These are phyloP conservation scores for Chaetomium globosum DNA, from an alignment of 2,329 filamentous ascomycete genomes.

Conservation along the genomic window DNA sequence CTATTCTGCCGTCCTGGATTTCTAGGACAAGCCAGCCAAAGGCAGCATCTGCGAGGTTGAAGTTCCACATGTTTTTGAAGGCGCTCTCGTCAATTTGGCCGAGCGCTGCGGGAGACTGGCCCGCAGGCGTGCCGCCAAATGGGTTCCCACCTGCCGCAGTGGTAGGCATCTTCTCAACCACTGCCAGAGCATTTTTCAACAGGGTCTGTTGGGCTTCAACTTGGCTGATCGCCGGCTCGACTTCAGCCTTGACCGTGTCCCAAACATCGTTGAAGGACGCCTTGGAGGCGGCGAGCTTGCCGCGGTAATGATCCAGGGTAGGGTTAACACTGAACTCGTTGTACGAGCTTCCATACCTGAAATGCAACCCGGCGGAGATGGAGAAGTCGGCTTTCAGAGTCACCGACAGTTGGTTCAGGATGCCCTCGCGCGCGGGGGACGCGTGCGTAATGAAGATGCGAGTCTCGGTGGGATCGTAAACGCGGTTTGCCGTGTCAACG, in stretches of 20 bases:
- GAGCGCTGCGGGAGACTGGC: conserved; percentile 61
- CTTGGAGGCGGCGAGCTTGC: conserved; percentile 96
- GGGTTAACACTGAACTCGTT: conserved; percentile 99
- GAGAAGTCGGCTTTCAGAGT: conserved; percentile 98
- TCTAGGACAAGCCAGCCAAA: conserved; percentile 96
- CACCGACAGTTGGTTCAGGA: conserved; percentile 95
- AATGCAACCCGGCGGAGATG: conserved; percentile 94
- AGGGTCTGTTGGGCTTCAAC: conserved; percentile 94
- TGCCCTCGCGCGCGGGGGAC: conserved; percentile 91
- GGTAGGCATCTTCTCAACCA: conserved; percentile 97
- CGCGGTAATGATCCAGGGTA: conserved; percentile 95
- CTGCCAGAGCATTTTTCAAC: conserved; percentile 83
- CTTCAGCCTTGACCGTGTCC: conserved; percentile 96
- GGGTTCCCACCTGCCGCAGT: conserved; percentile 95
- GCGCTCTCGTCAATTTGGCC: conserved; percentile 97
- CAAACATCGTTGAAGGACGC: conserved; percentile 99
- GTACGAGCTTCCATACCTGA: conserved; percentile 98
- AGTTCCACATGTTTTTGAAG: conserved; percentile 99
- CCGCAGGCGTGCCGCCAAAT: conserved; percentile 82
- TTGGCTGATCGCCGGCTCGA: conserved; percentile 88
- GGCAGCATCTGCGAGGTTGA: conserved; percentile 94
- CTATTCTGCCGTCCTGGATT: conserved; percentile 92
- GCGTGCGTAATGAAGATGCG: conserved; percentile 96
- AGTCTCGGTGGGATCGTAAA: conserved; percentile 97
- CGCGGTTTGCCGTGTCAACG: conserved; percentile 94